A percentile compares a stretch with the other conserved stretches of the same genome.
phyloP scores from a whole-genome alignment of 345 rosid genomes.

The Cardamine occulta region DNA sequence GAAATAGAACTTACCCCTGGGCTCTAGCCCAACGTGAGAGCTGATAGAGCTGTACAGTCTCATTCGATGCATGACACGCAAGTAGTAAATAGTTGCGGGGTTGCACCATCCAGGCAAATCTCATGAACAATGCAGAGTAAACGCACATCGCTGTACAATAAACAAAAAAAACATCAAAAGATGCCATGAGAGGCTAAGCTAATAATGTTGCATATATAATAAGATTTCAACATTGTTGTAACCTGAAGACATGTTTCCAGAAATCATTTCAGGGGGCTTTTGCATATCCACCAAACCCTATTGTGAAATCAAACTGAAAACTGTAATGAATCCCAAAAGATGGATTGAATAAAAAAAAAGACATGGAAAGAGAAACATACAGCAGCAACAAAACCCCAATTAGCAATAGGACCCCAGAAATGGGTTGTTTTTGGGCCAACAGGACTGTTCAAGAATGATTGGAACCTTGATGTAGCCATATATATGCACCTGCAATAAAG shows the following conservation, averaged over 20 bases:
- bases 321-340: background rate
- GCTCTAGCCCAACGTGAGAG: slow-evolving; percentile 85
- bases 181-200: background rate
- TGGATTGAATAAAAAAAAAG: slow-evolving; percentile 7
- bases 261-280: slow-evolving; percentile 95
- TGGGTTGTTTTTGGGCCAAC: slow-evolving; percentile 89
- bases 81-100: slow-evolving; percentile 85
- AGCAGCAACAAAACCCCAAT: slow-evolving; percentile 85
- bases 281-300: slow-evolving; percentile 92
- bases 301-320: slow-evolving; percentile 14
- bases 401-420: slow-evolving; percentile 91
- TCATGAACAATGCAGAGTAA: slow-evolving; percentile 81
- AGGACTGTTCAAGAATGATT: slow-evolving; percentile 78
- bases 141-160: slow-evolving; percentile 69
- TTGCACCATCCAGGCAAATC: slow-evolving; percentile 93
- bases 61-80: slow-evolving; percentile 95
- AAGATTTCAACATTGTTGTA: background rate
- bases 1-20: slow-evolving; percentile 59
- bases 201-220: background rate
- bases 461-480: slow-evolving; percentile 76
- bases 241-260: slow-evolving; percentile 90
- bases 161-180: slow-evolving; percentile 8
- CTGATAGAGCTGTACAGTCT: slow-evolving; percentile 93
- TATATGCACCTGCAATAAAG: slow-evolving; percentile 20
- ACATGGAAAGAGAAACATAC: slow-evolving; percentile 52